These are phyloP conservation scores for Rosa persica DNA, from an alignment of 306 rosid species.

Conservation along the genomic window DNA sequence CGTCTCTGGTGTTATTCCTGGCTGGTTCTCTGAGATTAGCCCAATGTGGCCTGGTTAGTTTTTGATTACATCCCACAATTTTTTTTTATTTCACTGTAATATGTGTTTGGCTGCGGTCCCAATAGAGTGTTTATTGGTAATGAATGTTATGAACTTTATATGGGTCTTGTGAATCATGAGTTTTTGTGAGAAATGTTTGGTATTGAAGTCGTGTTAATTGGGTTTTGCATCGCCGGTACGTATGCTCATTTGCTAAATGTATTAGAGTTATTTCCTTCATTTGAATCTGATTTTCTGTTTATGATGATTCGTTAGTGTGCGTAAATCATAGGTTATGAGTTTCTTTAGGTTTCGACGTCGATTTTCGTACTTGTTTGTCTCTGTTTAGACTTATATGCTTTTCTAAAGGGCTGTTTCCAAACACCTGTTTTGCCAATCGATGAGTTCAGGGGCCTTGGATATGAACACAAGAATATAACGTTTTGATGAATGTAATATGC, in stretches of 20 bases:
- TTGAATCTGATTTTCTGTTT: background rate
- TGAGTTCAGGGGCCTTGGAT: background rate
- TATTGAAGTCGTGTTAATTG: background rate
- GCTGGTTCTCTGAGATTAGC: slow-evolving; percentile 99
- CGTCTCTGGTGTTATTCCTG: slow-evolving; percentile 73
- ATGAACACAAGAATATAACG: background rate
- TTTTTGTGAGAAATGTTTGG: background rate
- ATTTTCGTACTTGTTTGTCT: background rate
- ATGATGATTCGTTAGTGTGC: background rate
- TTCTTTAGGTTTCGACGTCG: background rate
- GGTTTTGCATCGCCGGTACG: background rate
- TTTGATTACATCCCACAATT: background rate
- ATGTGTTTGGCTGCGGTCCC: slow-evolving; percentile 3
- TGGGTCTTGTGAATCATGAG: background rate
- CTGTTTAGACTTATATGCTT: background rate
- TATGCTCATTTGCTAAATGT: background rate
- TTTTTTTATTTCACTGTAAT: background rate
- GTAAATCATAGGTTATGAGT: background rate
- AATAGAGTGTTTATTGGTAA: background rate
- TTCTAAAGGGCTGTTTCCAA: background rate
- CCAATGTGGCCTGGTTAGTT: slow-evolving; percentile 99
- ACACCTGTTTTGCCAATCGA: background rate
- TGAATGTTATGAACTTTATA: background rate
- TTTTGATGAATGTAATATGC: background rate
- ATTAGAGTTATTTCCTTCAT: background rate